These are phyloP conservation scores for Globisporangium polare DNA, from an alignment of 352 stramenopile genomes.

Conservation along the genomic window DNA sequence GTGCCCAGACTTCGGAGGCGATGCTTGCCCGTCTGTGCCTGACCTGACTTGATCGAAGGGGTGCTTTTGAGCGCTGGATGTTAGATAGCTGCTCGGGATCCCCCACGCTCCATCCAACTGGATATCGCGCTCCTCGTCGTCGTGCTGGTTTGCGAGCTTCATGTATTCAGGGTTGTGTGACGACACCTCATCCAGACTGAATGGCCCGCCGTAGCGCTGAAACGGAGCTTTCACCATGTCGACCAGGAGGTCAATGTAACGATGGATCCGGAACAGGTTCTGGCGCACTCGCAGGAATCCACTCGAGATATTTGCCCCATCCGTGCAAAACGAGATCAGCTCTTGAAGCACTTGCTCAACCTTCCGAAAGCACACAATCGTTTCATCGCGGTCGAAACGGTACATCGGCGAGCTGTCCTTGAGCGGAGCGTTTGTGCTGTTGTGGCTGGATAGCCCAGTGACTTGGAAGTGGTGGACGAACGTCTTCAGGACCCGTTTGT, in stretches of 20 bases:
- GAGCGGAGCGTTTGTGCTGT: background rate
- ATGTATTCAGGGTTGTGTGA: slow-evolving; percentile 46
- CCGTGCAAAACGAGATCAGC: slow-evolving; percentile 42
- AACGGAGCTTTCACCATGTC: slow-evolving; percentile 68
- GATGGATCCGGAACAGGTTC: slow-evolving; percentile 49
- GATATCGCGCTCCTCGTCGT: slow-evolving; percentile 18
- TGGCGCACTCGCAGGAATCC: slow-evolving; percentile 34
- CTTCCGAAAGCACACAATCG: slow-evolving; percentile 28
- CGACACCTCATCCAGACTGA: slow-evolving; percentile 52
- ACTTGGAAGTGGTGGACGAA: slow-evolving; percentile 40
- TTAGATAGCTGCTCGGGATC: background rate
- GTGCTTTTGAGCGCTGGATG: background rate
- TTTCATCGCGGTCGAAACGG: slow-evolving; percentile 32
- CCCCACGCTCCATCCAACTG: slow-evolving; percentile 9
- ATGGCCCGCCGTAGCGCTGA: slow-evolving; percentile 49
- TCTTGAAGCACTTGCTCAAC: slow-evolving; percentile 40
- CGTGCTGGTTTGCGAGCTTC: slow-evolving; percentile 14
- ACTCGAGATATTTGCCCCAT: slow-evolving; percentile 22
- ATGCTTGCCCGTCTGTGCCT: background rate
- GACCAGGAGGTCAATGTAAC: slow-evolving; percentile 60
- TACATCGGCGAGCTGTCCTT: slow-evolving; percentile 11
- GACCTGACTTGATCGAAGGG: background rate
- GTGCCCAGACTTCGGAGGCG: slow-evolving; percentile 12
- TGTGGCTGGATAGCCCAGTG: background rate
- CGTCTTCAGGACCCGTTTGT: slow-evolving; percentile 33